Percentiles rank a stretch among this genome's conserved stretches.
phyloP scores from a whole-genome alignment of 1,139 yeast genomes.

The Candida neerlandica region DNA sequence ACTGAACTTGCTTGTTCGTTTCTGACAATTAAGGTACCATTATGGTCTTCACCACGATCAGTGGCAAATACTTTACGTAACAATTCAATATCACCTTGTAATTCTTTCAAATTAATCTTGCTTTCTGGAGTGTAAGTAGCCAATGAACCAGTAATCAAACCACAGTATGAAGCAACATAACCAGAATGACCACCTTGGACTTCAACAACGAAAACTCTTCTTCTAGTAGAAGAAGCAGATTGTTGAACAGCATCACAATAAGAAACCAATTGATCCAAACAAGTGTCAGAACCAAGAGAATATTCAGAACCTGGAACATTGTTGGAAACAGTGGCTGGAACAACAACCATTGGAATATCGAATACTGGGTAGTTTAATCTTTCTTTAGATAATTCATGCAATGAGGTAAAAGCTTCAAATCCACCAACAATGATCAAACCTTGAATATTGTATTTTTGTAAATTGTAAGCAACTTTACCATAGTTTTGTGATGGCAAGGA shows the following conservation, averaged over 20 bases:
- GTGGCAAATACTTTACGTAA: slow-evolving; percentile 53
- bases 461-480: slow-evolving; percentile 87
- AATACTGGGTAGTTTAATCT: slow-evolving; percentile 81
- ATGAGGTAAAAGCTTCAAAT: slow-evolving; percentile 86
- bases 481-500: slow-evolving; percentile 78
- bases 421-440: slow-evolving; percentile 94
- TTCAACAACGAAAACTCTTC: slow-evolving; percentile 93
- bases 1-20: slow-evolving; percentile 72
- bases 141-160: slow-evolving; percentile 90
- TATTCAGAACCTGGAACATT: slow-evolving; percentile 98
- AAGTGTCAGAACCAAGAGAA: slow-evolving; percentile 91
- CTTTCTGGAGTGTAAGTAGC: slow-evolving; percentile 94
- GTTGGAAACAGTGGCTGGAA: slow-evolving; percentile 96
- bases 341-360: slow-evolving; percentile 88
- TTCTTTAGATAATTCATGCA: slow-evolving; percentile 76
- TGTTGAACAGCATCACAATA: slow-evolving; percentile 96
- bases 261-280: slow-evolving; percentile 83
- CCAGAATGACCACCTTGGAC: slow-evolving; percentile 98
- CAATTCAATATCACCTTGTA: slow-evolving; percentile 44
- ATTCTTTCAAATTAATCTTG: slow-evolving; percentile 68
- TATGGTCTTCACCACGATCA: slow-evolving; percentile 80
- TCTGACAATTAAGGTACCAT: slow-evolving; percentile 72
- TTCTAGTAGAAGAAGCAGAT: slow-evolving; percentile 91
- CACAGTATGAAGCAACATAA: slow-evolving; percentile 83
- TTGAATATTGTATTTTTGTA: slow-evolving; percentile 81